Evolutionary conservation across 2,329 filamentous ascomycete species (phyloP), one percentile per base, ranked within the genome.

Genomic region (Aspergillus calidoustus): DNA sequence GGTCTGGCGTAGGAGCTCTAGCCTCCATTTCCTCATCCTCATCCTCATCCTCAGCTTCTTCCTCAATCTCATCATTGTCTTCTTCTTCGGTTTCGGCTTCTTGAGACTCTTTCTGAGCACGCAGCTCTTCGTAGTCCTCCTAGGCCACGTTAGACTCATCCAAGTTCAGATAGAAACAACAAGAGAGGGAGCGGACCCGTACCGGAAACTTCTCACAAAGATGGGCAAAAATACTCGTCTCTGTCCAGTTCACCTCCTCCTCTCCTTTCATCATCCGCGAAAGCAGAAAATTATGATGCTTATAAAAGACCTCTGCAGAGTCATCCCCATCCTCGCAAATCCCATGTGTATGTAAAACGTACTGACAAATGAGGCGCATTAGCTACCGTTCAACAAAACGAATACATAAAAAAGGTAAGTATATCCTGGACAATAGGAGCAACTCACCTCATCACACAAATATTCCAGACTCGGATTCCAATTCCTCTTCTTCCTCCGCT

Each of bases 201-300:
- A 81, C 79, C 46, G 74, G 69, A 64, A 79, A 81, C 52, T 78
- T 77, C 51, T 78, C 73, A 25, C 74, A 75, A 23, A 82, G 71
- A 67, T 82, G 79, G 49, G 74, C 71, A 66, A 80, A 80, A 6
- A 82, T 67, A 63, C 75, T 75, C 8, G 79, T 80, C 41, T 75
- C 74, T 7, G 72, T 72, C 81, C 81, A 83, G 54, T 80, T 71
- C 41, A 82, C 70, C 50, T 73, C 74, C 66, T 82, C 80, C 61
- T 77, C 76, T 4, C 76, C 79, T 63, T 79, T 77, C 19, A 81
- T 66, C 81, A 83, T 83, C 47, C 79, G 77, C 22, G 73, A 76
- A 15, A 83, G 73, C n/a, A 83, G 68, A 62, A 82, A 83, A 43
- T 69, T 65, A 56, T 77, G 76, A 61, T 83, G 79, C 59, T 77